A percentile compares a stretch with the other conserved stretches of the same genome.
Evolutionary conservation across 2,329 filamentous ascomycete species (phyloP).

Genomic region (Botryotinia globosa): DNA sequence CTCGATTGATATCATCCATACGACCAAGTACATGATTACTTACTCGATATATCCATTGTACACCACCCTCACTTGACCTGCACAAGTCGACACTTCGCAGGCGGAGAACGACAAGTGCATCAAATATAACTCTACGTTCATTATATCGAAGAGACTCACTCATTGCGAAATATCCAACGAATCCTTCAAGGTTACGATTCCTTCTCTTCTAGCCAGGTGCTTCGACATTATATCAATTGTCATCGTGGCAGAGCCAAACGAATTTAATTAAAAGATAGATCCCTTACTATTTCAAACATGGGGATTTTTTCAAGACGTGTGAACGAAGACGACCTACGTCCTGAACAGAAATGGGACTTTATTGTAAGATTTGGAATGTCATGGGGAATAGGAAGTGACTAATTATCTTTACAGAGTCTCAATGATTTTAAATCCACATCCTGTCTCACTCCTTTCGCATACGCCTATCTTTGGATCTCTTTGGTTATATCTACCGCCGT

Average conservation of each 20-base stretch:
- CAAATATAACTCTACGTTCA: conserved; percentile 34
- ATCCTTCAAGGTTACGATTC: conserved; percentile 16
- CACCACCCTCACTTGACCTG: conserved; percentile 16
- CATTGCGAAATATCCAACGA: conserved; percentile 24
- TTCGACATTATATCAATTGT: conserved; percentile 19
- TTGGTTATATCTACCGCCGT: conserved; percentile 76
- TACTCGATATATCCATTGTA: neutral
- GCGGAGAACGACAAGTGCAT: conserved; percentile 49
- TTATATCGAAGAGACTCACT: conserved; percentile 30
- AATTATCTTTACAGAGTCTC: conserved; percentile 45
- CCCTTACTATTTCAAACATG: conserved; percentile 49
- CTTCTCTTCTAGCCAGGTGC: conserved; percentile 28
- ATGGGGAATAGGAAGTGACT: conserved; percentile 7
- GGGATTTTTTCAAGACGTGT: conserved; percentile 59
- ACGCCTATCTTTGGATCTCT: conserved; percentile 80
- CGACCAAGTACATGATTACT: neutral
- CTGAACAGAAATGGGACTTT: conserved; percentile 93
- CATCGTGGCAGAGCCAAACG: conserved; percentile 29
- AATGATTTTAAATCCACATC: conserved; percentile 83
- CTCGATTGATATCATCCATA: neutral
- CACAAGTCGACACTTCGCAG: conserved; percentile 49
- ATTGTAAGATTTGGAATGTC: conserved; percentile 58
- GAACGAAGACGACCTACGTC: conserved; percentile 63
- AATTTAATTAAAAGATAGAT: conserved; percentile 20
- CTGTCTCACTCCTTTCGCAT: conserved; percentile 74